These are phyloP conservation scores for Thelonectria discophora DNA, from an alignment of 2,329 filamentous ascomycete genomes.

Conservation along the genomic window DNA sequence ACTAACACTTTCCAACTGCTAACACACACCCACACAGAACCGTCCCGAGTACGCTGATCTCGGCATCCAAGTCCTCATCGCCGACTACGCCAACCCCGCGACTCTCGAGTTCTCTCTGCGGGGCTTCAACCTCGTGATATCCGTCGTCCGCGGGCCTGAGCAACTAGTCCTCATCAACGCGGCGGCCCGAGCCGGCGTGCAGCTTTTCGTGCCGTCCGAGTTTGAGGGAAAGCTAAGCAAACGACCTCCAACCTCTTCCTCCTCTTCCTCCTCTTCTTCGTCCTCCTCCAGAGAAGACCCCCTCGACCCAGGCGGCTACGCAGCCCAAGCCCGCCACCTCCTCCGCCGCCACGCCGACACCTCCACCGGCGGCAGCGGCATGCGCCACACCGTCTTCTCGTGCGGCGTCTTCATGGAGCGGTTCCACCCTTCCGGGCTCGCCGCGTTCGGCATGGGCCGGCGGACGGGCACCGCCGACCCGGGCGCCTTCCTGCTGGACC, in stretches of 20 bases:
- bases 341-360: constrained; percentile 61
- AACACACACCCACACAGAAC: constrained; percentile 52
- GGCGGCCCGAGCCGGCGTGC: constrained; percentile 69
- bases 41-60: constrained; percentile 63
- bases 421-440: constrained; percentile 74
- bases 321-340: constrained; percentile 61
- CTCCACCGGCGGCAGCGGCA: constrained; percentile 46
- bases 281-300: too few relatives aligned
- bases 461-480: constrained; percentile 63
- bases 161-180: constrained; percentile 79
- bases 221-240: constrained; percentile 72
- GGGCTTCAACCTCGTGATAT: constrained; percentile 79
- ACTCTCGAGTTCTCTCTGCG: constrained; percentile 72
- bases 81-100: constrained; percentile 70
- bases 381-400: constrained; percentile 75
- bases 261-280: too few relatives aligned
- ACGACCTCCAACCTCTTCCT: too few relatives aligned
- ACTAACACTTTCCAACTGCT: too few relatives aligned
- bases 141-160: constrained; percentile 71
- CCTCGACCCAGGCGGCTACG: constrained; percentile 65
- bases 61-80: constrained; percentile 72
- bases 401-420: constrained; percentile 81
- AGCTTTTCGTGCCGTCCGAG: constrained; percentile 77
- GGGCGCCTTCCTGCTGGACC: constrained; percentile 73
- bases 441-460: constrained; percentile 65